A percentile compares a stretch with the other conserved stretches of the same genome.
phyloP scores from a whole-genome alignment of 2,329 filamentous ascomycete genomes.

The Reticulascus tulasneorum region DNA sequence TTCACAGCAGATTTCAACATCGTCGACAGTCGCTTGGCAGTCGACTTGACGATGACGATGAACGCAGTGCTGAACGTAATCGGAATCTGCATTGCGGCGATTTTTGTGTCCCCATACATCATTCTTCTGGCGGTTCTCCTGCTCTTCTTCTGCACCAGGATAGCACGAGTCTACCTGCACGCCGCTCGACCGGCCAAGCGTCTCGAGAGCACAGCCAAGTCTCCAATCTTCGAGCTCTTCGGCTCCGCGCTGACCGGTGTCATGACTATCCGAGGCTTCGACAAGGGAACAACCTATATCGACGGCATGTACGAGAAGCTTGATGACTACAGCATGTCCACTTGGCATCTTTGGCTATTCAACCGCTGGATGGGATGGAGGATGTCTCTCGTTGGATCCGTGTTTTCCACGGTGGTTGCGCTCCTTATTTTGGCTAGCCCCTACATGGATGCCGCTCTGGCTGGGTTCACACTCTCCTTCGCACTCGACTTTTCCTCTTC shows the following conservation, averaged over 20 bases:
- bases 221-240: conserved; percentile 77
- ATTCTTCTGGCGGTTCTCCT: conserved; percentile 58
- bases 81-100: conserved; percentile 62
- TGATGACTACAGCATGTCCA: conserved; percentile 63
- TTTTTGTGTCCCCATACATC: conserved; percentile 65
- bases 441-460: conserved; percentile 63
- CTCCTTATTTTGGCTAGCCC: conserved; percentile 59
- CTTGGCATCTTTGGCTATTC: conserved; percentile 66
- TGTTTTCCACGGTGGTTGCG: conserved; percentile 64
- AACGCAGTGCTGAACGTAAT: conserved; percentile 58
- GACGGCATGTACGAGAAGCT: conserved; percentile 66
- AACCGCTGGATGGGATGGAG: conserved; percentile 76
- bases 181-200: conserved; percentile 73
- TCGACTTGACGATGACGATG: conserved; percentile 57
- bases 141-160: conserved; percentile 52
- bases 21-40: conserved; percentile 64
- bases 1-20: conserved; percentile 75
- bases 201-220: conserved; percentile 72
- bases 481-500: conserved; percentile 63
- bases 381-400: conserved; percentile 64
- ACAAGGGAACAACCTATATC: conserved; percentile 63
- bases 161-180: conserved; percentile 61
- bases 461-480: conserved; percentile 73
- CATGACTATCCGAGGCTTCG: conserved; percentile 71
- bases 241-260: conserved; percentile 69